Evolutionary conservation across 208 protist species (phyloP).

Genomic region (Herpetomonas samuelpessoai): DNA sequence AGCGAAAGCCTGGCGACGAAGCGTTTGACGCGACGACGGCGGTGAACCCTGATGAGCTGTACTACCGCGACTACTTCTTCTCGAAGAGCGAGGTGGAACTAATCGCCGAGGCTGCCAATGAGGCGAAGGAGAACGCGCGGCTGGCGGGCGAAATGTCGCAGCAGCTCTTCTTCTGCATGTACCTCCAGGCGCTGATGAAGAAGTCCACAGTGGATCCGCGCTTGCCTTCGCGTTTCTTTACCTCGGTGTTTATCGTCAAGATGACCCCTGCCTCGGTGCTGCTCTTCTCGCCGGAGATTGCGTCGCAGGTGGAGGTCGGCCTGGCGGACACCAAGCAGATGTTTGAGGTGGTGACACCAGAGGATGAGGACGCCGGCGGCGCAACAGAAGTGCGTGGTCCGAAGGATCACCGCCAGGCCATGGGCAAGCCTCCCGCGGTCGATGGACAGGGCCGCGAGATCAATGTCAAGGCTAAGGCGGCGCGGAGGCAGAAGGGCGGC

Average conservation of each 20-base stretch:
- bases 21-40: constrained; percentile 19
- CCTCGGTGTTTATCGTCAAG: constrained; percentile 20
- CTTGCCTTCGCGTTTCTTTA: constrained; percentile 17
- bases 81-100: constrained; percentile 42
- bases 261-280: constrained; percentile 18
- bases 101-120: constrained; percentile 55
- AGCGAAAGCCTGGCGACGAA: constrained; percentile 16
- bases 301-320: constrained; percentile 42
- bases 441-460: constrained; percentile 5
- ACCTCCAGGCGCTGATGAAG: constrained; percentile 58
- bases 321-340: constrained; percentile 44
- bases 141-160: constrained; percentile 51
- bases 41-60: constrained; percentile 41
- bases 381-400: background rate
- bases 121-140: constrained; percentile 50
- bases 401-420: background rate
- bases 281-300: constrained; percentile 50
- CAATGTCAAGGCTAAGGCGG: constrained; percentile 20
- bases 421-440: background rate
- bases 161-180: constrained; percentile 70
- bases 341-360: constrained; percentile 16
- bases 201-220: constrained; percentile 15
- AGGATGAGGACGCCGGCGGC: constrained; percentile 5
- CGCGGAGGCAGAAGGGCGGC: constrained; percentile 23
- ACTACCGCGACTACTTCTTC: constrained; percentile 36